Evolutionary conservation across 768 basidiomycete genomes (phyloP), one percentile per base, ranked within the genome.

Genomic region (Pulveroboletus sp.): DNA sequence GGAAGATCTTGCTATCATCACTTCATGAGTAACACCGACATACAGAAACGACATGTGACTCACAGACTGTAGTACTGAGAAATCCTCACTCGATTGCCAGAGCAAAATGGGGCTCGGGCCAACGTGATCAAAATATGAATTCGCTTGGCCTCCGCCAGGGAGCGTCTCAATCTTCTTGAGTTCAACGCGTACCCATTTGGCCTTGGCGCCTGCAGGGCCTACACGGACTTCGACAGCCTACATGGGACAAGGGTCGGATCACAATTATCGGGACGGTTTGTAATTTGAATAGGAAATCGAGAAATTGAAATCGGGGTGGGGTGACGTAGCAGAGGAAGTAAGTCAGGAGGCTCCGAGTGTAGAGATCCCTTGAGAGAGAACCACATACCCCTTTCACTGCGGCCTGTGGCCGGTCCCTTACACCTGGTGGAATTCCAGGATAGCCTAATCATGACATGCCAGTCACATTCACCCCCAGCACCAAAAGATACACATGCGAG

Each of bases 151-250:
- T 21, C 83, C 86, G 18, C 82, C 82, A 2, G 86, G 89, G 40
- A 87, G 77, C 4, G 80, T 85, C 69, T 97, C 94, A 38, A 94
- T 81, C 73, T 93, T 93, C 57, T 90, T 82, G 65, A 96, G 76
- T 70, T 95, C 93, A 52, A 96, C 82, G 56, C 86, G 82, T 24
- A 97, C 85, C 85, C 89, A 95, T 69, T 92, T 90, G 26, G 89
- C 89, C 72, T 92, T 93, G 63, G 90, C 79, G 14, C 88, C 86
- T 54, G 82, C 77, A 2, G 75, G 72, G 0, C 82, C 85, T 6
- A 84, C 76, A 15, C 93, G 83, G 11, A 97, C 79, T 67, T 97
- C 93, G 45, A 97, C 79, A 17, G 89, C 85, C 90, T 93, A 47
- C 2, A 30, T 18, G 36, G 50, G 21, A 37, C 37, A 28, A 39